Evolutionary conservation across 177 flowering plant species (phyloP).

Genomic region (Vitis hybrid): DNA sequence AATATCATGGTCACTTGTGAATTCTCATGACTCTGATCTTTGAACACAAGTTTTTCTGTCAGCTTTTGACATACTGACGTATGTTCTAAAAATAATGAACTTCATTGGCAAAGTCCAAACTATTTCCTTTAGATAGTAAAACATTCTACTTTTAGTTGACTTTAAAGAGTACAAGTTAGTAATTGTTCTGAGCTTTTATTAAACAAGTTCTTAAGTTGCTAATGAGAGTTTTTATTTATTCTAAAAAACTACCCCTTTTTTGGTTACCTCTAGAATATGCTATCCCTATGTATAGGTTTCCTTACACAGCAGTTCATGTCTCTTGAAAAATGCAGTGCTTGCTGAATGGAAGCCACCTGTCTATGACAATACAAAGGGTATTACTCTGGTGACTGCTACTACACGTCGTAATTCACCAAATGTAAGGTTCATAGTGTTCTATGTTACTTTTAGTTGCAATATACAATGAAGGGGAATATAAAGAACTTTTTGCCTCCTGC

Average conservation of each 20-base stretch:
- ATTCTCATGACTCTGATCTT: not conserved
- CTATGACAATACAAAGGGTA: slow-evolving; percentile 76
- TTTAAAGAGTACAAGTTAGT: too few relatives aligned
- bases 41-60: too few relatives aligned
- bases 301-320: not conserved
- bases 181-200: not conserved
- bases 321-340: slow-evolving; percentile 56
- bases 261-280: not conserved
- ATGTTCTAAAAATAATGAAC: not conserved
- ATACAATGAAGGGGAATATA: not conserved
- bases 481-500: not conserved
- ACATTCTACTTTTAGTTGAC: too few relatives aligned
- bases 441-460: not conserved
- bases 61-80: not conserved
- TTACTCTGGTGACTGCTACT: slow-evolving; percentile 87
- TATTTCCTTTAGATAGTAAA: not conserved
- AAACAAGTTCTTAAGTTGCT: not conserved
- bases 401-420: slow-evolving; percentile 98
- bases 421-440: slow-evolving; percentile 40
- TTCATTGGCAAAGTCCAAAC: not conserved
- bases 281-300: not conserved
- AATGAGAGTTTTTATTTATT: not conserved
- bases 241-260: not conserved
- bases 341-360: slow-evolving; percentile 99
- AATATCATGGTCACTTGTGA: not conserved